Evolutionary conservation across 1,284 basidiomycete species (phyloP).

Genomic region (Leccinum fallax): DNA sequence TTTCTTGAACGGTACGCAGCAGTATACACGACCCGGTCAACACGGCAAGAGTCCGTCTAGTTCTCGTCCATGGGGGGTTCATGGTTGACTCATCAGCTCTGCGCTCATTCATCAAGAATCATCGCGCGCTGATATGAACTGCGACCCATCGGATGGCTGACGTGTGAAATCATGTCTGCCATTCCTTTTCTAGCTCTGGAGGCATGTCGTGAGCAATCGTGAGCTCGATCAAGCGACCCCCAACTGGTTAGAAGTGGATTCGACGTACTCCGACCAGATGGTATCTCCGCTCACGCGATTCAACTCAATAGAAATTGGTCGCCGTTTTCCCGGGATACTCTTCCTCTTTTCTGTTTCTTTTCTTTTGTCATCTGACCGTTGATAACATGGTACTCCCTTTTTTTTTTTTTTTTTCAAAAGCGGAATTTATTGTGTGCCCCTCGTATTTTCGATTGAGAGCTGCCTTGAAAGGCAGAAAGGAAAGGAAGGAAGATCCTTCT

Average conservation of each 20-base stretch:
- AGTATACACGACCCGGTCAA: slow-evolving; percentile 19
- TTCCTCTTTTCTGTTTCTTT: not conserved
- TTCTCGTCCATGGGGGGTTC: slow-evolving; percentile 30
- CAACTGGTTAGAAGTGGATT: not conserved
- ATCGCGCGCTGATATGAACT: slow-evolving; percentile 6
- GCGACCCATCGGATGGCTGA: slow-evolving; percentile 13
- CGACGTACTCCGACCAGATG: slow-evolving; percentile 3
- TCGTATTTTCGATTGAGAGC: not conserved
- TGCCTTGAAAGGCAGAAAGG: slow-evolving; percentile 5
- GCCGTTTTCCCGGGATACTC: slow-evolving; percentile 3
- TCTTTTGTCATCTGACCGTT: not conserved
- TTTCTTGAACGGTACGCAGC: slow-evolving; percentile 17
- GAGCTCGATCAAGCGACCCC: slow-evolving; percentile 6
- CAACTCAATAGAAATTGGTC: slow-evolving; percentile 12
- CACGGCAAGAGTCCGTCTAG: slow-evolving; percentile 23
- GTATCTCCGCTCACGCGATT: slow-evolving; percentile 8
- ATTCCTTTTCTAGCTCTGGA: slow-evolving; percentile 3
- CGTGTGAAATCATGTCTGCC: slow-evolving; percentile 7
- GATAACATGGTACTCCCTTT: not conserved
- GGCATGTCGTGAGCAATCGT: slow-evolving; percentile 8
- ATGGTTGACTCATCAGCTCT: slow-evolving; percentile 22
- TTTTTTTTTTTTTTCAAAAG: not conserved
- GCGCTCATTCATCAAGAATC: not conserved
- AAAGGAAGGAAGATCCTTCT: not conserved
- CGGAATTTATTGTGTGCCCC: not conserved